Evolutionary conservation across 805 yeast species (phyloP), one percentile per base, ranked within the genome.

Genomic region (Dipodascopsis tothii): DNA sequence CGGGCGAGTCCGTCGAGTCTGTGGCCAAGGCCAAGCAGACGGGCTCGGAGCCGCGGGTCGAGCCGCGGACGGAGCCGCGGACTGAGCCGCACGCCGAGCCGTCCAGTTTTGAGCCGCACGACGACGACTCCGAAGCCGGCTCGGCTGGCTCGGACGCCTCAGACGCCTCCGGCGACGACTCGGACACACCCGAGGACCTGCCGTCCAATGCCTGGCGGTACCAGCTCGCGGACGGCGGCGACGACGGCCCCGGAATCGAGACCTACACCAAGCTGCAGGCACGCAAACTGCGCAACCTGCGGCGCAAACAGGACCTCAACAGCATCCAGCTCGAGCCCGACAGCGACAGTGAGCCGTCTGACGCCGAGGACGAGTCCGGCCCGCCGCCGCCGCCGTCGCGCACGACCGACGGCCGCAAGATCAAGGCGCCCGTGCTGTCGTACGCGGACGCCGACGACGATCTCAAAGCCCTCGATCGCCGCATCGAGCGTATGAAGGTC

Each of bases 151-250:
- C n/a, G n/a, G n/a, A n/a, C n/a, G n/a, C n/a, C n/a, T n/a, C n/a
- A n/a, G n/a, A n/a, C n/a, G n/a, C n/a, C n/a, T n/a, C n/a, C n/a
- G n/a, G n/a, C n/a, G n/a, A n/a, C n/a, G n/a, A n/a, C n/a, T n/a
- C n/a, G n/a, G n/a, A n/a, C n/a, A n/a, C n/a, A n/a, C n/a, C n/a
- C n/a, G n/a, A n/a, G n/a, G n/a, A n/a, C n/a, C n/a, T n/a, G n/a
- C 52, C 53, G 3, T 49, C 53, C 17, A 49, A 49, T 28, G 45
- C 53, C 2, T 49, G 51, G 51, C 39, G 53, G n/a, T 49, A 49
- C 30, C 44, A 39, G 37, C 11, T 27, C n/a, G 14, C n/a, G 32
- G 36, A 41, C 5, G 45, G 28, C 16, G 52, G 39, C 28, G 46
- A 44, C 3, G 48, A 42, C 14, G 18, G 9, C 11, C 22, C 17